Evolutionary conservation across 495 filamentous ascomycete species (phyloP).

Genomic region (Filosporella fistucella): DNA sequence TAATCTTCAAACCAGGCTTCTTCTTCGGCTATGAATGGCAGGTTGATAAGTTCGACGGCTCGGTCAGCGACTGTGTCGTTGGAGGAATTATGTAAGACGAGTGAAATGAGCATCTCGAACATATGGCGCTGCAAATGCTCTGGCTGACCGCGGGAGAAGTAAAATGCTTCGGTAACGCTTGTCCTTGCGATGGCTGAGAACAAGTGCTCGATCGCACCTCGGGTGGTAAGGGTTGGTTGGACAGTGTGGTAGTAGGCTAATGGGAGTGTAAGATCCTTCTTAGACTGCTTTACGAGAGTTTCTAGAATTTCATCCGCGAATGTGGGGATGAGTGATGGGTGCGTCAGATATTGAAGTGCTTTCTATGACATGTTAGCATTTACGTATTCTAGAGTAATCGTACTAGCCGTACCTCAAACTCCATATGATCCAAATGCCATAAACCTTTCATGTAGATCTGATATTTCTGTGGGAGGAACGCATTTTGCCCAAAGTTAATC

Average conservation of each 20-base stretch:
- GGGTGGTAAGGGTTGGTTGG: constrained; percentile 56
- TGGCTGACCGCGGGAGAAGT: constrained; percentile 62
- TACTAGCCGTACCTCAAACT: constrained; percentile 51
- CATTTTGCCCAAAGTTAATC: constrained; percentile 31
- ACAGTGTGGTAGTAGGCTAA: constrained; percentile 75
- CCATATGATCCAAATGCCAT: constrained; percentile 70
- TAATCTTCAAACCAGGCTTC: constrained; percentile 68
- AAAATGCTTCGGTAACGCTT: constrained; percentile 67
- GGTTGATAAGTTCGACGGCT: constrained; percentile 63
- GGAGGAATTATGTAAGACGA: constrained; percentile 46
- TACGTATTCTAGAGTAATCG: neutral
- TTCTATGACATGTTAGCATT: constrained; percentile 37
- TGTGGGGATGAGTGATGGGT: constrained; percentile 71
- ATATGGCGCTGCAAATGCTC: constrained; percentile 54
- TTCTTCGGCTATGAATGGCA: constrained; percentile 64
- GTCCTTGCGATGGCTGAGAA: constrained; percentile 63
- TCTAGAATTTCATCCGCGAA: constrained; percentile 78
- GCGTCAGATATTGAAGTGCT: constrained; percentile 67
- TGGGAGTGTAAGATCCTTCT: constrained; percentile 58
- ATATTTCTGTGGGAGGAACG: constrained; percentile 62
- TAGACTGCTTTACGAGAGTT: constrained; percentile 56
- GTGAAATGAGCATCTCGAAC: constrained; percentile 62
- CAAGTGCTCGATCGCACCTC: constrained; percentile 54
- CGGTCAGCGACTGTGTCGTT: constrained; percentile 44
- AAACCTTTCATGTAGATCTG: constrained; percentile 72